Evolutionary conservation across 345 rosid species (phyloP).

Genomic region (Ceriops decandra): DNA sequence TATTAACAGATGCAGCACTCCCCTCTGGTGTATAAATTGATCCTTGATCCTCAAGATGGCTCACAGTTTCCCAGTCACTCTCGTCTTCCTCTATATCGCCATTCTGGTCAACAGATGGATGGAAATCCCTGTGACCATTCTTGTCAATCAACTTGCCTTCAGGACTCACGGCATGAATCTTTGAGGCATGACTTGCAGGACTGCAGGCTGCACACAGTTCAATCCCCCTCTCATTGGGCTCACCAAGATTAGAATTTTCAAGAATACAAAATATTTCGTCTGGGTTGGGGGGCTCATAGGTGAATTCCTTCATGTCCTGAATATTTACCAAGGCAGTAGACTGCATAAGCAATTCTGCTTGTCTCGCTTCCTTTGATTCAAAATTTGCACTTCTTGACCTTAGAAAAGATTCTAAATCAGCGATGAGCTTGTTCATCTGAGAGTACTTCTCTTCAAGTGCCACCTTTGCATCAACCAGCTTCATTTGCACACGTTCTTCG

Average conservation of each 20-base stretch:
- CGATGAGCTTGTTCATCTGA: conserved; percentile 57
- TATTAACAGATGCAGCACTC: conserved; percentile 49
- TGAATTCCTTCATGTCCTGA: conserved; percentile 56
- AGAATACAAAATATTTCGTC: conserved; percentile 63
- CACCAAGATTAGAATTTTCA: conserved; percentile 54
- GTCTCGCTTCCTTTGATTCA: conserved; percentile 37
- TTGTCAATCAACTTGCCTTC: conserved; percentile 33
- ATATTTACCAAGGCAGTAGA: conserved; percentile 48
- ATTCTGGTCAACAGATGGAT: conserved; percentile 37
- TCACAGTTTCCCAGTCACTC: conserved; percentile 97
- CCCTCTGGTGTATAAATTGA: conserved; percentile 71
- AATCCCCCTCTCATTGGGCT: conserved; percentile 37
- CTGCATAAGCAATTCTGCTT: conserved; percentile 46
- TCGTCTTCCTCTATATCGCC: conserved; percentile 74
- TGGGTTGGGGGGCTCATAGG: conserved; percentile 53
- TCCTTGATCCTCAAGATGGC: conserved; percentile 75
- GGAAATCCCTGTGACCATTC: conserved; percentile 37
- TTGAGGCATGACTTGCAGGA: conserved; percentile 46
- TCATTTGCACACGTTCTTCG: conserved; percentile 94
- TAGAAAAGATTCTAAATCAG: conserved; percentile 53
- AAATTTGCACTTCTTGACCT: conserved; percentile 36
- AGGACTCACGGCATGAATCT: conserved; percentile 48
- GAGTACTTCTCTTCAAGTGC: conserved; percentile 52
- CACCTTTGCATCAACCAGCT: conserved; percentile 76
- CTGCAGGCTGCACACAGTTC: conserved; percentile 35